Conservation (phyloP, 148 eudicot species). For the Drosera capensis region DNA sequence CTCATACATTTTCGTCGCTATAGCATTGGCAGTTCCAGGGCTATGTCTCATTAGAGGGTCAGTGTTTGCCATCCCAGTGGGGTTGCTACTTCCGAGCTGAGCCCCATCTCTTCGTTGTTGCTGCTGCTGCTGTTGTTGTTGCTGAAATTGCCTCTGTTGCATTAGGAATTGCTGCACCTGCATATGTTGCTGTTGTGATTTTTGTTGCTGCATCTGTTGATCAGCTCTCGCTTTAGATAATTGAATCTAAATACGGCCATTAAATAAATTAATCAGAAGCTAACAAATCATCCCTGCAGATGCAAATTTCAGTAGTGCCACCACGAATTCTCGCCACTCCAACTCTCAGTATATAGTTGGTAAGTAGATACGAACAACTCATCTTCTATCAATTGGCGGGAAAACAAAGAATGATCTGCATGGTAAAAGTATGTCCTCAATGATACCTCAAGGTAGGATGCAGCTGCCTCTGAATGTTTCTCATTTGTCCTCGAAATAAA, state of each 20-base stretch:
- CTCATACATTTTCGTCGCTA: conserved; percentile 64
- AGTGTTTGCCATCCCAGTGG: conserved; percentile 14
- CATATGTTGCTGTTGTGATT: conserved; percentile 20
- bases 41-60: conserved; percentile 52
- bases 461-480: conserved; percentile 30
- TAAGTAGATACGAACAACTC: too few relatives aligned
- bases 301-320: background rate
- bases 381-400: background rate
- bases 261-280: background rate
- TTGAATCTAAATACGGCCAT: conserved; percentile 17
- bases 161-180: conserved; percentile 2
- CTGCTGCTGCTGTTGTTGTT: conserved; percentile 17
- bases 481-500: conserved; percentile 33
- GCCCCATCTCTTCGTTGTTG: conserved; percentile 23
- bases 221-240: conserved; percentile 26
- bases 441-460: conserved; percentile 28
- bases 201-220: conserved; percentile 23
- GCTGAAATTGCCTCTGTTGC: background rate
- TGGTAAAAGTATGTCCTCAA: background rate
- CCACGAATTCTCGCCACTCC: too few relatives aligned
- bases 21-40: conserved; percentile 43
- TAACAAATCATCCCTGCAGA: too few relatives aligned
- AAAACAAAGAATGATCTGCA: background rate
- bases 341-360: too few relatives aligned
- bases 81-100: conserved; percentile 20